Base-by-base conservation (phyloP, 192 early-diverging fungal genomes). In the Coemansia sp. region DNA sequence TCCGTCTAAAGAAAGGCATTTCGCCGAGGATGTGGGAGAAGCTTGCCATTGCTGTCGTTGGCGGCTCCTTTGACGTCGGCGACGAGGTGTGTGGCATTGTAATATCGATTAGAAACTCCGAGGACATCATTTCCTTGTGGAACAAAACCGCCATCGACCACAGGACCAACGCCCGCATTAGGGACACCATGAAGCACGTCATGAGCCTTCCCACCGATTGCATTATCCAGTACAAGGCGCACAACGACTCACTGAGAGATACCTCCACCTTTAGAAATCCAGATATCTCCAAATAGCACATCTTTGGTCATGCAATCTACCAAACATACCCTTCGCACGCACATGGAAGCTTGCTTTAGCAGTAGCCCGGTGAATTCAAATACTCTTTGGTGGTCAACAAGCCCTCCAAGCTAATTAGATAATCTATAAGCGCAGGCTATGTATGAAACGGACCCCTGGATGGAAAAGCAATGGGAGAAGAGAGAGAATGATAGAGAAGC, bases 101-200 rank as follows among this genome's bases (percentile, higher is more conserved):
- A 12, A 84, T 98, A 60, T 96, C 94, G 26, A 95, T 98, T 67
- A 85, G 96, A 39, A 91, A 91, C 70, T 88, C 87, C 10, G 95
- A 98, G 76, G 96, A 98, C 69, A 98, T 98, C 36, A 79, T 98
- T 34, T 96, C 95, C 39, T 73, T 98, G 69, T 98, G 96, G 96
- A 96, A 96, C 77, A 87, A 90, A 68, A 90, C 87, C 10, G 93
- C 96, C 16, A 88, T 91, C 5, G 92, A 94, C 64, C 89, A 90
- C 30, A 83, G 89, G 66, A 90, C 92, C 68, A 96, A 95, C 62
- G 44, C 91, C 48, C 89, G 88, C 57, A 98, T 98, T 64, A 81
- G 92, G 34, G 94, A 98, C 78, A 92, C 92, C 18, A 87, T 98
- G 81, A 98, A 96, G 75, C 76, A 85, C 41, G 87, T 93, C 14